Conservation (phyloP, 345 rosid genomes). For the Adansonia digitata region DNA sequence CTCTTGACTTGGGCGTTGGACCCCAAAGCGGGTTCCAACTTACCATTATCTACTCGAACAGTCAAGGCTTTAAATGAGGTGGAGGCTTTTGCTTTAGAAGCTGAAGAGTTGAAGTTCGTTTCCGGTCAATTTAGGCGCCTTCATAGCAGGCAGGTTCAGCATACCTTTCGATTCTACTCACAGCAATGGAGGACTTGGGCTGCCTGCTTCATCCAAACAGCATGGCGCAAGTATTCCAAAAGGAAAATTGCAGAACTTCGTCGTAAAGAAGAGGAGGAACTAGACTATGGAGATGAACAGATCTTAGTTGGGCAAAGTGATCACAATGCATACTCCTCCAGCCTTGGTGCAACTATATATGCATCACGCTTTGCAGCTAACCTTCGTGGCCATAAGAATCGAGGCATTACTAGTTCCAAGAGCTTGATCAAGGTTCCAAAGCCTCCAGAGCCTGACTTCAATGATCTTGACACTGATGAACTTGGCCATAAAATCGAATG, state of each 20-base stretch:
- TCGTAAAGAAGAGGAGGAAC: constrained; percentile 49
- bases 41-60: constrained; percentile 63
- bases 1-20: constrained; percentile 78
- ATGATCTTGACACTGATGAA: constrained; percentile 6
- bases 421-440: constrained; percentile 52
- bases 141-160: constrained; percentile 83
- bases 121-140: constrained; percentile 82
- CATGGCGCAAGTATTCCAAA: constrained; percentile 61
- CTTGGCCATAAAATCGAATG: not conserved
- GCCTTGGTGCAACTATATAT: constrained; percentile 51
- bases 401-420: constrained; percentile 21
- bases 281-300: constrained; percentile 23
- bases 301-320: constrained; percentile 15
- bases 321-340: constrained; percentile 21
- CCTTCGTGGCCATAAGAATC: constrained; percentile 42
- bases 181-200: constrained; percentile 99
- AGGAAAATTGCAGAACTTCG: constrained; percentile 58
- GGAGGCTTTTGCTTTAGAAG: constrained; percentile 81
- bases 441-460: constrained; percentile 81
- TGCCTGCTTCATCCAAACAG: constrained; percentile 67
- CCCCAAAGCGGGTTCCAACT: constrained; percentile 55
- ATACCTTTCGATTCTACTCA: constrained; percentile 82
- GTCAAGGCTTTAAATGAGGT: constrained; percentile 69
- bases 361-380: constrained; percentile 84
- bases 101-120: constrained; percentile 82